Evolutionary conservation across 257 asterid genomes (phyloP).

Genomic region (Jacaranda copaia): DNA sequence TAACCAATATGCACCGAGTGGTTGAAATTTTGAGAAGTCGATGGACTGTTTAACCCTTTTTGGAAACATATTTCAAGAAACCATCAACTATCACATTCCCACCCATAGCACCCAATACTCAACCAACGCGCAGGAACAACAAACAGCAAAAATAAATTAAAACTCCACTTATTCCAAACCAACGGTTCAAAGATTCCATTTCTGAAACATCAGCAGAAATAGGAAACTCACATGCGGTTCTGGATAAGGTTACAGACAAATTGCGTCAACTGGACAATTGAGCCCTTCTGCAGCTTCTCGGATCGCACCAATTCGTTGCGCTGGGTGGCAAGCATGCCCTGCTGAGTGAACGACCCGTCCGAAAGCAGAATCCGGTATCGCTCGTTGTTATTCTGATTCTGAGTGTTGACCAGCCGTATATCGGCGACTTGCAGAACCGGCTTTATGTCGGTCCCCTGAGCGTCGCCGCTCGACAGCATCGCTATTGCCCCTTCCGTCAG

Average conservation of each 20-base stretch:
- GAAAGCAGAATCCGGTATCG: constrained; percentile 75
- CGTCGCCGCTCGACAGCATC: constrained; percentile 50
- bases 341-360: constrained; percentile 68
- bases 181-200: neutral
- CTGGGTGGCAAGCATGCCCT: constrained; percentile 93
- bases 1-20: neutral
- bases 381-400: constrained; percentile 52
- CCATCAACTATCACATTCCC: neutral
- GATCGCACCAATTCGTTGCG: constrained; percentile 67
- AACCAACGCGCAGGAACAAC: constrained; percentile 2
- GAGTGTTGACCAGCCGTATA: constrained; percentile 58
- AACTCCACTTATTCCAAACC: neutral
- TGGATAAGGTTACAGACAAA: constrained; percentile 73
- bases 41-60: neutral
- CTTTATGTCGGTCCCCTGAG: constrained; percentile 40
- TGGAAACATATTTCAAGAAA: neutral
- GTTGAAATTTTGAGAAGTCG: neutral
- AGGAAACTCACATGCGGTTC: constrained; percentile 60
- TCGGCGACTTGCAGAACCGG: constrained; percentile 80
- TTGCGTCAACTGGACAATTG: constrained; percentile 64
- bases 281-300: constrained; percentile 63
- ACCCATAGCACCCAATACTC: neutral
- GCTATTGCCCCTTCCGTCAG: constrained; percentile 73
- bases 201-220: neutral
- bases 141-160: neutral